Base-by-base conservation (phyloP, 73 alveolate genomes). In the Stentor coeruleus region DNA sequence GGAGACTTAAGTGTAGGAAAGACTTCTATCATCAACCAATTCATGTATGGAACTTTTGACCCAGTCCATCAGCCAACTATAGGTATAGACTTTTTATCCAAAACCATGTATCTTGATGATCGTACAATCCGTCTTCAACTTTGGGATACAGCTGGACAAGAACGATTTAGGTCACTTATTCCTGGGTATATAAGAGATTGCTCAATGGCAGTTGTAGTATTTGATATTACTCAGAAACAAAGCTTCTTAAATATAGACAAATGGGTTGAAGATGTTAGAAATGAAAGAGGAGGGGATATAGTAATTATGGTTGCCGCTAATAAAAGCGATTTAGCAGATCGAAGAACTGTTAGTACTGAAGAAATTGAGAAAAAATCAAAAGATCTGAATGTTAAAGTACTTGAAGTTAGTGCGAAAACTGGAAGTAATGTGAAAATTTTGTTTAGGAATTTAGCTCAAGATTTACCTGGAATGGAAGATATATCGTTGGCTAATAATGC, bases 281-380 rank as follows among this genome's bases (percentile, higher is more conserved):
- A 86, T 75, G 97, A 91, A 49, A 84, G 98, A 79, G 99, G 99
- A 36, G 87, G 84, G 74, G 98, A 95, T 77, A 96, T 93, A 36
- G 81, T 96, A 55, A 95, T 94, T 59, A 93, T 93, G 3, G 91
- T 96, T 2, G 96, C 95, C 28, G 99, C 98, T 40, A 96, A 93
- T 86, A 96, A 96, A 93, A 93, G 93, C 3, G 99, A 94, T 81
- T 39, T 88, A 3, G 86, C 76, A 2, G 96, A 94, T 6, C 85
- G 85, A 55, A 66, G 99, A 86, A 74, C 66, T 59, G 95, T 94
- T 35, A 83, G 96, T 3, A 31, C 77, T 20, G 97, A 92, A 73
- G 97, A 92, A 66, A 96, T 96, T 33, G 93, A 90, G 57, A 6
- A 85, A 33, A 92, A 89, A 73, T 97, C 97, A 33, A 81, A 83